Conservation (phyloP, 768 basidiomycete species). For the Boletus fagicola region DNA sequence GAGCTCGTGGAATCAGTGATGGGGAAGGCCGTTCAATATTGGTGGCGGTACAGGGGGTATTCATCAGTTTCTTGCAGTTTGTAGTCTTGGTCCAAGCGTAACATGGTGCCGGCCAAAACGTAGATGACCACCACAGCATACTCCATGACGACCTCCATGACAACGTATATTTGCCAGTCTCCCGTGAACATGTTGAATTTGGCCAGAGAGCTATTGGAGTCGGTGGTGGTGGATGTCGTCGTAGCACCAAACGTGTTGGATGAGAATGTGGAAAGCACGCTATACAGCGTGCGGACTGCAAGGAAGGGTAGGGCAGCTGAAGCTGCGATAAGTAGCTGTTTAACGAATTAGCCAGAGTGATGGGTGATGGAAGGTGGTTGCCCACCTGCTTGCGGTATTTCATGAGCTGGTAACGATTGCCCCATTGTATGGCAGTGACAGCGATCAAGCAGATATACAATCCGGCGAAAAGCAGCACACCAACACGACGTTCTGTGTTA, state of each 20-base stretch:
- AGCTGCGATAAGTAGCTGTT: slow-evolving; percentile 56
- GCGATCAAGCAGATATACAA: slow-evolving; percentile 45
- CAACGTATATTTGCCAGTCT: slow-evolving; percentile 55
- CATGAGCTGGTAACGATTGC: slow-evolving; percentile 41
- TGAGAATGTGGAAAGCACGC: slow-evolving; percentile 58
- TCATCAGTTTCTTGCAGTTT: slow-evolving; percentile 23
- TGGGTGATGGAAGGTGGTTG: slow-evolving; percentile 17
- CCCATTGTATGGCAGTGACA: slow-evolving; percentile 50
- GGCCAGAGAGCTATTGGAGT: slow-evolving; percentile 36
- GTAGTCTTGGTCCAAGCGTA: slow-evolving; percentile 35
- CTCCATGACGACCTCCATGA: slow-evolving; percentile 63
- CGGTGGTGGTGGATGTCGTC: slow-evolving; percentile 24
- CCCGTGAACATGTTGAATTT: slow-evolving; percentile 59
- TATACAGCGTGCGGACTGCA: slow-evolving; percentile 46
- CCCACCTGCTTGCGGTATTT: slow-evolving; percentile 33
- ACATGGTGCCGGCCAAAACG: slow-evolving; percentile 26
- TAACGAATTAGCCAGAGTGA: slow-evolving; percentile 8
- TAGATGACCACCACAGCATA: slow-evolving; percentile 49
- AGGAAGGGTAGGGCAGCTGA: slow-evolving; percentile 59
- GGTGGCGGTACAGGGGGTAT: slow-evolving; percentile 36
- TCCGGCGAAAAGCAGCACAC: slow-evolving; percentile 34
- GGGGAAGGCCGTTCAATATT: slow-evolving; percentile 15
- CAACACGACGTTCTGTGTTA: slow-evolving; percentile 32
- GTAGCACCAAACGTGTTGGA: slow-evolving; percentile 38
- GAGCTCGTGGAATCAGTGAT: not conserved